These are phyloP conservation scores for Vanrija sp. DNA, from an alignment of 1,284 basidiomycete genomes.

Conservation along the genomic window DNA sequence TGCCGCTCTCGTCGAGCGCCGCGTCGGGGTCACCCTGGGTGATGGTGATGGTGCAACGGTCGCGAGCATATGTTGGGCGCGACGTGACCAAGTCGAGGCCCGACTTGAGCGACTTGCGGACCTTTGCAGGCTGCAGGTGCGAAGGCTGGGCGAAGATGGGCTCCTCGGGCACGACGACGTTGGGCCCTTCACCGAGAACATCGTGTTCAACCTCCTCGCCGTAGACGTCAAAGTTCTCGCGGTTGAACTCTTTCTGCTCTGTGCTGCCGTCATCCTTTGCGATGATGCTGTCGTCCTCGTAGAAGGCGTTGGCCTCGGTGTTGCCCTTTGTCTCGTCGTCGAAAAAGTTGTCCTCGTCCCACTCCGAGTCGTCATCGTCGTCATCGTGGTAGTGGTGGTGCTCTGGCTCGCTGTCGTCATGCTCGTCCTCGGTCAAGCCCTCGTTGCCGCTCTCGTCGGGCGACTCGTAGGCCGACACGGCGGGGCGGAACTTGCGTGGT, in stretches of 20 bases:
- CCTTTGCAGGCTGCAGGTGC: constrained; percentile 12
- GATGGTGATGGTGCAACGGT: constrained; percentile 85
- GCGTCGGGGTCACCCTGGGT: constrained; percentile 74
- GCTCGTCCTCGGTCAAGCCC: constrained; percentile 47
- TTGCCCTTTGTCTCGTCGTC: constrained; percentile 72
- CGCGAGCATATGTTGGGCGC: constrained; percentile 79
- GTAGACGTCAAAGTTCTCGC: constrained; percentile 21
- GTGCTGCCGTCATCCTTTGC: not conserved
- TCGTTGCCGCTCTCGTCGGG: constrained; percentile 34
- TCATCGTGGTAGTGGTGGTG: constrained; percentile 47
- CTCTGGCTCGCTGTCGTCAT: constrained; percentile 34
- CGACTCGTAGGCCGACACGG: constrained; percentile 44
- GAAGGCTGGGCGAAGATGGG: constrained; percentile 31
- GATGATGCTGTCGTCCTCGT: constrained; percentile 8
- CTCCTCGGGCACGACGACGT: constrained; percentile 60
- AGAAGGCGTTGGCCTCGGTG: constrained; percentile 65
- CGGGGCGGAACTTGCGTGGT: constrained; percentile 50
- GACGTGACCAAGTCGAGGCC: constrained; percentile 57
- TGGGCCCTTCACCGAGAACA: constrained; percentile 59
- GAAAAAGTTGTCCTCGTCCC: constrained; percentile 55
- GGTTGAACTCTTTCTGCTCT: not conserved
- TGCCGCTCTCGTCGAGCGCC: constrained; percentile 55
- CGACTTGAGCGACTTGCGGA: constrained; percentile 32
- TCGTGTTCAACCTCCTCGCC: constrained; percentile 55
- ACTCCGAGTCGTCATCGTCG: constrained; percentile 46